These are phyloP conservation scores for Phytophthora macrochlamydospora DNA, from an alignment of 352 stramenopile genomes.

Conservation along the genomic window DNA sequence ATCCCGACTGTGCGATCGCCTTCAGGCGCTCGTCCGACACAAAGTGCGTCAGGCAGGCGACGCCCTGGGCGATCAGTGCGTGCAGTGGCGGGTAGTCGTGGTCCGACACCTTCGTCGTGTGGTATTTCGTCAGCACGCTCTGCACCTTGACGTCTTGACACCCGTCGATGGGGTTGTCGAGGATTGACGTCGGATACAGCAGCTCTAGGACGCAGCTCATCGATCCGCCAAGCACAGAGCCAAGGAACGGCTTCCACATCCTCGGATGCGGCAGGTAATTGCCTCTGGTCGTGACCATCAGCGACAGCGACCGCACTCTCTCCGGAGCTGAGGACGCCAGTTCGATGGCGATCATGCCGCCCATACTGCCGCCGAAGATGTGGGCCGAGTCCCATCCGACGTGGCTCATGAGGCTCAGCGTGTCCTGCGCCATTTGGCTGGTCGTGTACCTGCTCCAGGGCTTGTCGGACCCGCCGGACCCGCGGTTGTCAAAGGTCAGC, in stretches of 20 bases:
- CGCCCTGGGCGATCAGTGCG: slow-evolving; percentile 46
- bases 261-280: slow-evolving; percentile 27
- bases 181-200: slow-evolving; percentile 32
- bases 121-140: slow-evolving; percentile 39
- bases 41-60: slow-evolving; percentile 57
- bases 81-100: slow-evolving; percentile 27
- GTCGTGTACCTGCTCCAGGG: slow-evolving; percentile 50
- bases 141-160: slow-evolving; percentile 35
- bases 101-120: slow-evolving; percentile 30
- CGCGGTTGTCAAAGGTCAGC: slow-evolving; percentile 58
- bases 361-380: slow-evolving; percentile 45
- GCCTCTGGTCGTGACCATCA: slow-evolving; percentile 43
- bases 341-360: slow-evolving; percentile 55
- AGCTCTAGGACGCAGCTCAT: slow-evolving; percentile 36
- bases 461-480: slow-evolving; percentile 42
- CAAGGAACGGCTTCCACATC: slow-evolving; percentile 37
- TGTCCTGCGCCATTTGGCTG: slow-evolving; percentile 55
- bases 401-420: slow-evolving; percentile 42
- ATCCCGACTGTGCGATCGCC: slow-evolving; percentile 39
- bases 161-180: slow-evolving; percentile 28
- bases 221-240: slow-evolving; percentile 26
- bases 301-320: slow-evolving; percentile 39
- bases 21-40: slow-evolving; percentile 54
- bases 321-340: slow-evolving; percentile 31
- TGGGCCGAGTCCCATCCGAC: slow-evolving; percentile 47